Percentiles rank a stretch among this genome's conserved stretches.
Conservation (phyloP, 1,284 basidiomycete species). For the Waitea zeae region DNA sequence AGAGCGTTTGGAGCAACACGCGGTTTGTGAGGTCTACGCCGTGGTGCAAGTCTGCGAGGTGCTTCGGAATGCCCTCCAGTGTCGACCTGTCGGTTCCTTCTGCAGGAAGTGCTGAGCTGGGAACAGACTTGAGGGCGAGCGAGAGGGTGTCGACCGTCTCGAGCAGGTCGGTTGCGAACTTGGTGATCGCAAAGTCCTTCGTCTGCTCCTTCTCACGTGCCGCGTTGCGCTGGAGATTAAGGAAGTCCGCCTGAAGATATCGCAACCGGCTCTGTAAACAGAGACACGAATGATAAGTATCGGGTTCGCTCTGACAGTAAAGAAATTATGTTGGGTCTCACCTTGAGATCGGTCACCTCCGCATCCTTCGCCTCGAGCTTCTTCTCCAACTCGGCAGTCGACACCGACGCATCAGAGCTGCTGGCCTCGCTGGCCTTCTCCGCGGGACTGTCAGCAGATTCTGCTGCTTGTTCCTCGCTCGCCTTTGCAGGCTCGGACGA, state of each 20-base stretch:
- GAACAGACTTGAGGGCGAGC: conserved; percentile 80
- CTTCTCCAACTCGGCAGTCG: conserved; percentile 15
- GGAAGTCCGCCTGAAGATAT: conserved; percentile 86
- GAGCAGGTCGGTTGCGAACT: conserved; percentile 56
- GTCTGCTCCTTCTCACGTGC: conserved; percentile 86
- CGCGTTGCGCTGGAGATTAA: conserved; percentile 86
- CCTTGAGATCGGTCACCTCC: conserved; percentile 59
- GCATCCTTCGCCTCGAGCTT: conserved; percentile 58
- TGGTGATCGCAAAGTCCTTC: conserved; percentile 83
- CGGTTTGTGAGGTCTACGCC: conserved; percentile 92
- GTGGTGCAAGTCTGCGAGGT: conserved; percentile 58
- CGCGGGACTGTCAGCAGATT: no score
- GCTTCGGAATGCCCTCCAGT: conserved; percentile 32
- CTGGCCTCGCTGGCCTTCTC: no score
- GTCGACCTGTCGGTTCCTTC: no score
- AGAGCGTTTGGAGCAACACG: conserved; percentile 77
- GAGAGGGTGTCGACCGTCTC: conserved; percentile 44
- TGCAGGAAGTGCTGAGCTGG: conserved; percentile 28
- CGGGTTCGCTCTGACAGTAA: not conserved
- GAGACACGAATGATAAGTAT: not conserved
- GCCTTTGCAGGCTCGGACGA: no score
- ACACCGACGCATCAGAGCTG: no score
- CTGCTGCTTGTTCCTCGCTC: no score
- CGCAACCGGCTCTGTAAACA: conserved; percentile 54
- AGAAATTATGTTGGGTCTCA: conserved; percentile 19